These are phyloP conservation scores for Lactarius hengduanensis DNA, from an alignment of 768 basidiomycete species.

Conservation along the genomic window DNA sequence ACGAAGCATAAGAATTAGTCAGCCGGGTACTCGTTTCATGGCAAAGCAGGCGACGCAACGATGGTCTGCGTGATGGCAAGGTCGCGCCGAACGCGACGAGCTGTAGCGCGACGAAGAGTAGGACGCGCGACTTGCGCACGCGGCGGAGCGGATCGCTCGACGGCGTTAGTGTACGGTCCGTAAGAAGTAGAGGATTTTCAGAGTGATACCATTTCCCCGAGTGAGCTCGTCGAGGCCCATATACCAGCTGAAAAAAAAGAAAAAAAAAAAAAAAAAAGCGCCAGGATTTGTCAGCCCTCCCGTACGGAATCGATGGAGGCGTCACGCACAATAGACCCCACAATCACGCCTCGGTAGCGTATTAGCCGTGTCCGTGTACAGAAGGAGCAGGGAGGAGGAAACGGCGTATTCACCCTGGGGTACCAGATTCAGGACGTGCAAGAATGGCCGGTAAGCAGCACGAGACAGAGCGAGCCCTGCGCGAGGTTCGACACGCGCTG, in stretches of 20 bases:
- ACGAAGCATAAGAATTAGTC: not conserved
- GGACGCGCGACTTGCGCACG: slow-evolving; percentile 72
- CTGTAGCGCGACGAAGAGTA: slow-evolving; percentile 72
- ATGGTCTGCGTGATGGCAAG: slow-evolving; percentile 87
- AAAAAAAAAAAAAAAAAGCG: not conserved
- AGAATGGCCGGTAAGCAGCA: slow-evolving; percentile 78
- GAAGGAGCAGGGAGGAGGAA: slow-evolving; percentile 36
- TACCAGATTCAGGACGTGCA: slow-evolving; percentile 76
- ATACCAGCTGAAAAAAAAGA: slow-evolving; percentile 60
- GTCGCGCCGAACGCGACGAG: slow-evolving; percentile 83
- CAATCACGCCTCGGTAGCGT: slow-evolving; percentile 58
- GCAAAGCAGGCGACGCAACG: slow-evolving; percentile 50
- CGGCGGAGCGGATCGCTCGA: slow-evolving; percentile 65
- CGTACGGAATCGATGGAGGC: not conserved
- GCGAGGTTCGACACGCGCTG: slow-evolving; percentile 91
- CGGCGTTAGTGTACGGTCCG: slow-evolving; percentile 64
- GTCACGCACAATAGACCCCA: slow-evolving; percentile 79
- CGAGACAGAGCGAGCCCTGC: slow-evolving; percentile 75
- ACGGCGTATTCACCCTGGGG: slow-evolving; percentile 46
- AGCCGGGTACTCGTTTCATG: not conserved
- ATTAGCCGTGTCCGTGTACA: not conserved
- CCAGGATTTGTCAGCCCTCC: not conserved
- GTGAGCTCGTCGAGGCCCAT: slow-evolving; percentile 88
- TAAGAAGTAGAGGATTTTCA: slow-evolving; percentile 77
- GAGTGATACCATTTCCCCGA: slow-evolving; percentile 81